phyloP scores from a whole-genome alignment of 2,329 filamentous ascomycete species.

The Lomentospora prolificans region DNA sequence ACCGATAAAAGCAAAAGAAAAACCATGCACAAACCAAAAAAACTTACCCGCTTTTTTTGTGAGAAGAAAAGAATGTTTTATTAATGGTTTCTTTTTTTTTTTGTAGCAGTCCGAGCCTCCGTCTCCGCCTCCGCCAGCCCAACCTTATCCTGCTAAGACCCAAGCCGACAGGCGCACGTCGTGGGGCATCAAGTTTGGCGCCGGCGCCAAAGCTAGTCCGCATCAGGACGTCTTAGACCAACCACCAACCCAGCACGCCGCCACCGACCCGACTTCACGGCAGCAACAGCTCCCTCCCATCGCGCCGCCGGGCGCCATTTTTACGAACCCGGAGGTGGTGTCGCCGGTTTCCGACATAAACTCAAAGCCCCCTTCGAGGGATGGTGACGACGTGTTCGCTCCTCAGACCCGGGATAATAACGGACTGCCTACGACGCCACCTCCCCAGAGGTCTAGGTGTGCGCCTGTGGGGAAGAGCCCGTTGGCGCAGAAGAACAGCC shows the following conservation, averaged over 20 bases:
- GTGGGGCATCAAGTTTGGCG: constrained; percentile 30
- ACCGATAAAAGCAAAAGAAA: background rate
- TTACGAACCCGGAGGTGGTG: constrained; percentile 19
- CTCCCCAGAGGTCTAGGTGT: background rate
- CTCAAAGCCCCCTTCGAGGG: constrained; percentile 1
- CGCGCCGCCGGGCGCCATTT: constrained; percentile 9
- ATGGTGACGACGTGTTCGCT: constrained; percentile 8
- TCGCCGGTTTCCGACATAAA: constrained; percentile 22
- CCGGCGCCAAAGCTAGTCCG: constrained; percentile 17
- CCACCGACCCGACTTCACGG: constrained; percentile 6
- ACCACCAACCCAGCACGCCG: constrained; percentile 7
- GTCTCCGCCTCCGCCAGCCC: constrained; percentile 21
- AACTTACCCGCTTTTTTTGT: background rate
- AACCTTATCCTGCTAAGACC: constrained; percentile 19
- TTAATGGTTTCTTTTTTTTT: constrained; percentile 25
- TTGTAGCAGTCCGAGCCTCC: constrained; percentile 23
- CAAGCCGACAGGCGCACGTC: constrained; percentile 32
- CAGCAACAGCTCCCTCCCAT: constrained; percentile 9
- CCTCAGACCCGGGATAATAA: background rate
- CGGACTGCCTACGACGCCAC: background rate
- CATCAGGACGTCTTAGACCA: background rate
- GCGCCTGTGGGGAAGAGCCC: constrained; percentile 1
- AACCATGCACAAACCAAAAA: background rate
- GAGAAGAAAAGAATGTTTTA: constrained; percentile 10
- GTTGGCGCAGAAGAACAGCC: constrained; percentile 1